These are phyloP conservation scores for Pleurotus salmoneostramineus DNA, from an alignment of 768 basidiomycete genomes.

Conservation along the genomic window DNA sequence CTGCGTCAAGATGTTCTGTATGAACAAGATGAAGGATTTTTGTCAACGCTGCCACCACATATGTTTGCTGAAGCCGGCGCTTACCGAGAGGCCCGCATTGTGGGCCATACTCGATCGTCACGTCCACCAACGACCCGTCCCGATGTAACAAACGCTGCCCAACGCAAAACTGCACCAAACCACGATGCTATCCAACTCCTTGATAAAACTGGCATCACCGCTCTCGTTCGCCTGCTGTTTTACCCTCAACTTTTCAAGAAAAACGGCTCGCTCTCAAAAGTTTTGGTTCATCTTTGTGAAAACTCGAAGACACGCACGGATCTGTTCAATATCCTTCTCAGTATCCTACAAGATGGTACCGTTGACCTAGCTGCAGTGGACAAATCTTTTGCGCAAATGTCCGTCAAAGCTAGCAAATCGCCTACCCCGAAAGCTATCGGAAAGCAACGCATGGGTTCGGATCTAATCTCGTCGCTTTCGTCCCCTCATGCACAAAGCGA, in stretches of 20 bases:
- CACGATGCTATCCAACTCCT: conserved; percentile 93
- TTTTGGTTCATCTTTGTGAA: conserved; percentile 94
- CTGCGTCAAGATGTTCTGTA: conserved; percentile 88
- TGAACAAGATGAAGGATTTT: conserved; percentile 84
- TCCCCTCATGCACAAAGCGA: conserved; percentile 62
- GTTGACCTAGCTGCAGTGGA: conserved; percentile 91
- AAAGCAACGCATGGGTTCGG: conserved; percentile 65
- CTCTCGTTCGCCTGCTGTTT: conserved; percentile 89
- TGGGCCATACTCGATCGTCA: conserved; percentile 23
- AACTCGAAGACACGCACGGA: conserved; percentile 90
- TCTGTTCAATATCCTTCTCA: conserved; percentile 90
- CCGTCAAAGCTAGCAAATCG: conserved; percentile 57
- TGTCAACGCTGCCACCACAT: conserved; percentile 76
- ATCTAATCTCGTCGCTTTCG: conserved; percentile 46
- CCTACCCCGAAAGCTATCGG: conserved; percentile 52
- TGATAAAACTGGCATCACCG: conserved; percentile 85
- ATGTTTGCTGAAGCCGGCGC: conserved; percentile 82
- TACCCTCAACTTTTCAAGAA: conserved; percentile 92
- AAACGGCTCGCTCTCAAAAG: conserved; percentile 71
- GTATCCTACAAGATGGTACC: conserved; percentile 91
- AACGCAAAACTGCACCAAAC: conserved; percentile 49
- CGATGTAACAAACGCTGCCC: conserved; percentile 16
- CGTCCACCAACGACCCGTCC: conserved; percentile 11
- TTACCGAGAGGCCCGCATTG: conserved; percentile 50
- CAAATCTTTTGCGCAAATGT: conserved; percentile 90